Evolutionary conservation across 257 asterid species (phyloP), one percentile per base, ranked within the genome.

Genomic region (Cinchona pubescens): DNA sequence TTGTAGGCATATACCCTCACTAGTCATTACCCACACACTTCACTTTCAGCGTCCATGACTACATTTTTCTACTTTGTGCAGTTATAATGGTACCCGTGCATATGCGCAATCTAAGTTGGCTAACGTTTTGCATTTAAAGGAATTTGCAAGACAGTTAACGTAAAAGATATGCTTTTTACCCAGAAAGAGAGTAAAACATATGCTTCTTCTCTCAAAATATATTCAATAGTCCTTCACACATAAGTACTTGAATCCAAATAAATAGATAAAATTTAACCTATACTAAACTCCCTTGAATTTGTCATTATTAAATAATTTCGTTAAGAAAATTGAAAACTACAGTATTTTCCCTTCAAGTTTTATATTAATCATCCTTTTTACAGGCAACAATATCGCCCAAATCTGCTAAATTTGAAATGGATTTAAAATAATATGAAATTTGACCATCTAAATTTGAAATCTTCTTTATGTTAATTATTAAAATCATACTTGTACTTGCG

Each of bases 31-130:
- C n/a, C n/a, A n/a, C n/a, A n/a, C n/a, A n/a, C n/a, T n/a, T n/a
- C n/a, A n/a, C 18, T 65, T 51, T 51, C 7, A 75, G 15, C 32
- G 4, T 66, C 8, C 34, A n/a, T 30, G 40, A 62, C 40, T 34
- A 34, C 7, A 35, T 51, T 35, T 55, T 53, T 68, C 37, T 69
- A 34, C 23, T 79, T 29, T 55, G 40, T 77, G 88, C 94, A 94
- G 98, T 69, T 89, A 90, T 58, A 85, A 92, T 61, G 98, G 96
- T 27, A 90, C 97, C 76, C 88, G 77, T 43, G 96, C 99, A 30
- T 94, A 94, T 75, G 97, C 96, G 37, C 97, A 89, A 61, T 92
- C 99, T 65, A 94, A 94, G 72, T 81, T 91, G 76, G 96, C 97
- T 80, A 92, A 89, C 80, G 90, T 94, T 69, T 73, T 94, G 83